A percentile compares a stretch with the other conserved stretches of the same genome.
Evolutionary conservation across 2,329 filamentous ascomycete genomes (phyloP).

Genomic region (Paecilomyces fulvus): DNA sequence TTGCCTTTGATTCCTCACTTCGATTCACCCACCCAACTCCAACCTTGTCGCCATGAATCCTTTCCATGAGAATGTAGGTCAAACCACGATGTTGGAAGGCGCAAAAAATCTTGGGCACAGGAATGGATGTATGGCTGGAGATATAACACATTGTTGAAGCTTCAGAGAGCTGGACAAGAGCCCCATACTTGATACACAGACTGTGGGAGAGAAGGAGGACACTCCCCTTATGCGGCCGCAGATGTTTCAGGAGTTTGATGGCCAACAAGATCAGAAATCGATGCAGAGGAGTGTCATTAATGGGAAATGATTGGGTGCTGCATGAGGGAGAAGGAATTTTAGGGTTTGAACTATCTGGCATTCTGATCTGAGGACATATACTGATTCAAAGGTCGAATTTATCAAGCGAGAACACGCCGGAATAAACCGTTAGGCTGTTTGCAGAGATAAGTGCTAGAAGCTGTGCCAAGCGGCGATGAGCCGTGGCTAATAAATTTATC

Average conservation of each 20-base stretch:
- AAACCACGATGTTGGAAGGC: conserved; percentile 21
- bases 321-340: background rate
- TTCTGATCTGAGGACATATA: background rate
- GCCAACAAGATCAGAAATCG: conserved; percentile 14
- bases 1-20: conserved; percentile 23
- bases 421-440: too few relatives aligned
- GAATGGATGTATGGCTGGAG: conserved; percentile 28
- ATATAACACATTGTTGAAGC: conserved; percentile 29
- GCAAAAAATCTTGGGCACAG: conserved; percentile 30
- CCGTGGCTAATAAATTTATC: too few relatives aligned
- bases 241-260: conserved; percentile 11
- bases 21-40: conserved; percentile 20
- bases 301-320: background rate
- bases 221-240: conserved; percentile 14
- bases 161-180: conserved; percentile 19
- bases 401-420: too few relatives aligned
- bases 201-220: conserved; percentile 20
- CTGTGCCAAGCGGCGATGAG: too few relatives aligned
- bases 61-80: conserved; percentile 35
- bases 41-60: conserved; percentile 29
- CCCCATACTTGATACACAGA: conserved; percentile 28
- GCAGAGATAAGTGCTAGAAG: too few relatives aligned
- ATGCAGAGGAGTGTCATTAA: conserved; percentile 11
- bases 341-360: background rate
- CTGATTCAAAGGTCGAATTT: too few relatives aligned